These are phyloP conservation scores for Xylariomycetidae sp. DNA, from an alignment of 2,329 filamentous ascomycete genomes.

Conservation along the genomic window DNA sequence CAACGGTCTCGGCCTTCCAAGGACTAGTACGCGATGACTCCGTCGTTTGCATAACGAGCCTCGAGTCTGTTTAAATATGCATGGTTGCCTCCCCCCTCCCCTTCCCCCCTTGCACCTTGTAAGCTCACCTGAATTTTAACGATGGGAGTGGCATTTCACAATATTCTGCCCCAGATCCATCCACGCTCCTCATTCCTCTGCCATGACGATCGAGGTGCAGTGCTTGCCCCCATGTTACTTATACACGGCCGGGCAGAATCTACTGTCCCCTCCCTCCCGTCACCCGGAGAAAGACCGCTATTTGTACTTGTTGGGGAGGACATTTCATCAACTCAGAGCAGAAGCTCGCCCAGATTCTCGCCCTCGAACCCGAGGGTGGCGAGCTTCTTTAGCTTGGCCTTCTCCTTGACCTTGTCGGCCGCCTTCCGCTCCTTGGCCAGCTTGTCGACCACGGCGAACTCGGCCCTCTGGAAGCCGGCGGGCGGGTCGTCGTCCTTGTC, in stretches of 20 bases:
- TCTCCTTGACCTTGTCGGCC: conserved; percentile 68
- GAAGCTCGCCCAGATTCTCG: conserved; percentile 71
- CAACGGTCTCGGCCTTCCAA: too few relatives aligned
- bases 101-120: too few relatives aligned
- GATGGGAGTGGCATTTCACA: conserved; percentile 57
- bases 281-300: too few relatives aligned
- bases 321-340: conserved; percentile 46
- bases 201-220: neutral
- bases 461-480: conserved; percentile 58
- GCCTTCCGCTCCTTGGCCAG: conserved; percentile 68
- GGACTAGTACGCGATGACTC: too few relatives aligned
- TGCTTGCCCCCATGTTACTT: neutral
- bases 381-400: conserved; percentile 65
- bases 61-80: too few relatives aligned
- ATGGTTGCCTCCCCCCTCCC: too few relatives aligned
- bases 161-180: conserved; percentile 48
- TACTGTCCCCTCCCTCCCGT: neutral
- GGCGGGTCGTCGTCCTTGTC: conserved; percentile 91
- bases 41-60: too few relatives aligned
- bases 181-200: conserved; percentile 3
- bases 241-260: neutral
- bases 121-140: too few relatives aligned
- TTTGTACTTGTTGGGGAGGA: too few relatives aligned
- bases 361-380: conserved; percentile 81
- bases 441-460: conserved; percentile 65